Evolutionary conservation across 176 grass and related monocot genomes (phyloP).

Genomic region (Oryza glumipatula): DNA sequence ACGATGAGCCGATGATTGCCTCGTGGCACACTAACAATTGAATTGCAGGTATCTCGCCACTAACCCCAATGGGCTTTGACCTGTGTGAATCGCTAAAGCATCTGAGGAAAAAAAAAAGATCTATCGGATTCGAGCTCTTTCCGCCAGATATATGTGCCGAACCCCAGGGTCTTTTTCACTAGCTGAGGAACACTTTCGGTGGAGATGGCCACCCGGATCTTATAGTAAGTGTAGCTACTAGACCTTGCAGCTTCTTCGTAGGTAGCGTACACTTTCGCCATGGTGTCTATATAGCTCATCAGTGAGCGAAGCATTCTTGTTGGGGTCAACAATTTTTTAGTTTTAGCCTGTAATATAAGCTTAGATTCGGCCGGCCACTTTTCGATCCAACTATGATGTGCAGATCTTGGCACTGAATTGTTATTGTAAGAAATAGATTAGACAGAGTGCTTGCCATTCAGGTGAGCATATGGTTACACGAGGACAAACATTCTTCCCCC

Average conservation of each 20-base stretch:
- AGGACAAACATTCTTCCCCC: too few relatives aligned
- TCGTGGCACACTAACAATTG: not conserved
- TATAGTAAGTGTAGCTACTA: not conserved
- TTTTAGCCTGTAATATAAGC: too few relatives aligned
- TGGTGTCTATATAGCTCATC: not conserved
- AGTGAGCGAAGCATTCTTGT: not conserved
- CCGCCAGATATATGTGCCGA: not conserved
- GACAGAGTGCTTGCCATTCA: too few relatives aligned
- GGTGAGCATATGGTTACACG: too few relatives aligned
- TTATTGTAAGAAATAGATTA: too few relatives aligned
- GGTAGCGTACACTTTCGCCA: not conserved
- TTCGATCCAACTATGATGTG: too few relatives aligned
- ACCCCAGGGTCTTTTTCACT: not conserved
- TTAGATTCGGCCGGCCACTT: too few relatives aligned
- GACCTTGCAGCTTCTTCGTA: not conserved
- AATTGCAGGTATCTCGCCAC: not conserved
- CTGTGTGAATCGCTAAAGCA: not conserved
- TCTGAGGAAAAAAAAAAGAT: not conserved
- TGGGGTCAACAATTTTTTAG: not conserved
- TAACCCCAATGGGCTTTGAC: not conserved
- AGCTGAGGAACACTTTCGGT: not conserved
- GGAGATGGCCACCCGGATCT: not conserved
- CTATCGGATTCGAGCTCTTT: not conserved
- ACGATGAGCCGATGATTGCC: not conserved
- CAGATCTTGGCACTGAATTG: too few relatives aligned